Conservation (phyloP, 2,329 filamentous ascomycete genomes). For the Sporothrix pallida region DNA sequence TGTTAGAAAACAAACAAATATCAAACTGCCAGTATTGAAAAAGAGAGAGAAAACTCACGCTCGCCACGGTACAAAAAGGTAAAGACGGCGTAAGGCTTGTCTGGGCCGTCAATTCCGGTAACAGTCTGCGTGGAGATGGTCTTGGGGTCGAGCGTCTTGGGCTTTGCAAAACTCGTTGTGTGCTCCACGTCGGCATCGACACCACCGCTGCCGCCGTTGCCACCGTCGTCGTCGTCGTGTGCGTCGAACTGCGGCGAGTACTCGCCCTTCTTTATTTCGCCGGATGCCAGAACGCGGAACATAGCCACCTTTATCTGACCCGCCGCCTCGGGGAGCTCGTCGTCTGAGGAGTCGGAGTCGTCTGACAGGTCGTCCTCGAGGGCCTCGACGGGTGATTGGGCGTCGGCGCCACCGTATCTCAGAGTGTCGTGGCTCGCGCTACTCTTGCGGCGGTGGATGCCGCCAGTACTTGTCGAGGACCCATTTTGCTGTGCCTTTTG, state of each 20-base stretch:
- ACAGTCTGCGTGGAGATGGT: conserved; percentile 98
- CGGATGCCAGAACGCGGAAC: conserved; percentile 92
- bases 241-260: conserved; percentile 98
- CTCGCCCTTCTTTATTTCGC: conserved; percentile 96
- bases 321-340: conserved; percentile 89
- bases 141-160: conserved; percentile 93
- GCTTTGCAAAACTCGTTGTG: conserved; percentile 96
- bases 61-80: conserved; percentile 98
- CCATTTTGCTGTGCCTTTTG: conserved; percentile 38
- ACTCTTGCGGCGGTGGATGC: conserved; percentile 47
- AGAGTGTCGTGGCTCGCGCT: conserved; percentile 64
- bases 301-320: conserved; percentile 98
- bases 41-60: conserved; percentile 64
- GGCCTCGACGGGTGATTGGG: conserved; percentile 74
- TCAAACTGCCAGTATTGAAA: too few relatives aligned
- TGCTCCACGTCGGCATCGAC: conserved; percentile 89
- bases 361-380: conserved; percentile 65
- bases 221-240: conserved; percentile 82
- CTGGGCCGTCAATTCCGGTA: conserved; percentile 94
- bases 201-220: conserved; percentile 58
- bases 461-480: conserved; percentile 41
- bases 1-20: conserved; percentile 1
- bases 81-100: conserved; percentile 95
- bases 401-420: conserved; percentile 77
- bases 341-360: conserved; percentile 74